Percentiles rank a stretch among this genome's conserved stretches.
Evolutionary conservation across 2,329 filamentous ascomycete species (phyloP).

Genomic region (Saccharata proteae): DNA sequence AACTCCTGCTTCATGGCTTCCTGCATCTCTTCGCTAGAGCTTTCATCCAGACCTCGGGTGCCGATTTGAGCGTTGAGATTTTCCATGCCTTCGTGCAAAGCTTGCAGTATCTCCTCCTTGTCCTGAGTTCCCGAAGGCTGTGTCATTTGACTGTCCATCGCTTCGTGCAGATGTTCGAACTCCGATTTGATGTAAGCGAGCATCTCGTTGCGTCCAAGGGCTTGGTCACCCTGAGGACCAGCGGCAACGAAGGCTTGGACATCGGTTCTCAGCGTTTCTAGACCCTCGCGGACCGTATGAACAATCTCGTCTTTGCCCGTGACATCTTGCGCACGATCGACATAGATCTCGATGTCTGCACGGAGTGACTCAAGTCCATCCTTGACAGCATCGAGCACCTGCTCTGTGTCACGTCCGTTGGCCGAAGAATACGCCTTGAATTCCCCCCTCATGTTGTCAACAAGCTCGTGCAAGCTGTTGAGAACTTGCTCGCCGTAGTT

Average conservation of each 20-base stretch:
- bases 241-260: constrained; percentile 41
- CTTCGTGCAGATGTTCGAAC: constrained; percentile 49
- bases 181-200: constrained; percentile 41
- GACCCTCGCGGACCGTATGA: constrained; percentile 50
- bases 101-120: constrained; percentile 27
- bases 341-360: constrained; percentile 67
- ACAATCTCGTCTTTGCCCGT: constrained; percentile 68
- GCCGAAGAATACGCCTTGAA: constrained; percentile 71
- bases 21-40: constrained; percentile 36
- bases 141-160: constrained; percentile 38
- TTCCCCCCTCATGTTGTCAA: constrained; percentile 50
- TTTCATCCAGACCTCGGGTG: constrained; percentile 22
- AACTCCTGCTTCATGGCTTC: constrained; percentile 72
- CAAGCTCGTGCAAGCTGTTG: constrained; percentile 44
- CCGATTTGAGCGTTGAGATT: constrained; percentile 29
- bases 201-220: constrained; percentile 31
- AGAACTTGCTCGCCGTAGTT: constrained; percentile 48
- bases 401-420: constrained; percentile 71
- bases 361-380: constrained; percentile 76
- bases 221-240: constrained; percentile 30
- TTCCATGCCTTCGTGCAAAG: constrained; percentile 27
- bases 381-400: constrained; percentile 76
- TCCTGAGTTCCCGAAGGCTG: constrained; percentile 14
- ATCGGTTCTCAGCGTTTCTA: constrained; percentile 52
- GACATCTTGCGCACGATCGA: constrained; percentile 58